Evolutionary conservation across 31 red algal genomes (phyloP), one percentile per base, ranked within the genome.

Genomic region (Asparagopsis taxiformis): DNA sequence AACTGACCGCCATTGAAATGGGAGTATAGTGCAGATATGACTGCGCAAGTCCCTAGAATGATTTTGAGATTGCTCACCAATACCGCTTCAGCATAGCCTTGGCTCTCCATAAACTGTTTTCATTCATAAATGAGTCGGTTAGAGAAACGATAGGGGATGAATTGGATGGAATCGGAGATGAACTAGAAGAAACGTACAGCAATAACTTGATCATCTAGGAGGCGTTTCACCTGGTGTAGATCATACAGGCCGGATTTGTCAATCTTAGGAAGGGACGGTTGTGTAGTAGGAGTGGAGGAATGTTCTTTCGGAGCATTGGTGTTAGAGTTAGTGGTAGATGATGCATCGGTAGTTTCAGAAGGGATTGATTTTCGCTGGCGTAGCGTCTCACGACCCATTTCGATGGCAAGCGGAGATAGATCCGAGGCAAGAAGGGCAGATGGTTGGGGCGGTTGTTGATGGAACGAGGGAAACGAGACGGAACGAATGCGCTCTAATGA

Each of bases 161-260:
- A n/a, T n/a, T n/a, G n/a, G n/a, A n/a, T n/a, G n/a, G n/a, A n/a
- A n/a, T n/a, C n/a, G n/a, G n/a, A n/a, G n/a, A n/a, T n/a, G n/a
- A n/a, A n/a, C n/a, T n/a, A n/a, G n/a, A 21, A 32, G 53, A 21
- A 59, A 84, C 79, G 59, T 73, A 84, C 79, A 38, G 66, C 66
- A 55, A 84, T 84, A 30, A 84, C 23, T 49, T 84, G 67, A 60
- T 84, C 79, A 56, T 84, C 79, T 8, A 84, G 68, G 15, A 84
- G 49, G 10, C 79, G 79, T 34, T 84, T 84, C 17, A 84, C 68
- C 55, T 84, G 79, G 5, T 65, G 60, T 48, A 73, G 29, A 50
- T 84, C 79, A 44, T 84, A 84, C 4, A 84, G 53, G 21, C 79
- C 79, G 22, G 79, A 84, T 36, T 84, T 84, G 68, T 84, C 68